These are phyloP conservation scores for Rubia occidens DNA, from an alignment of 305 asterid genomes.

Conservation along the genomic window DNA sequence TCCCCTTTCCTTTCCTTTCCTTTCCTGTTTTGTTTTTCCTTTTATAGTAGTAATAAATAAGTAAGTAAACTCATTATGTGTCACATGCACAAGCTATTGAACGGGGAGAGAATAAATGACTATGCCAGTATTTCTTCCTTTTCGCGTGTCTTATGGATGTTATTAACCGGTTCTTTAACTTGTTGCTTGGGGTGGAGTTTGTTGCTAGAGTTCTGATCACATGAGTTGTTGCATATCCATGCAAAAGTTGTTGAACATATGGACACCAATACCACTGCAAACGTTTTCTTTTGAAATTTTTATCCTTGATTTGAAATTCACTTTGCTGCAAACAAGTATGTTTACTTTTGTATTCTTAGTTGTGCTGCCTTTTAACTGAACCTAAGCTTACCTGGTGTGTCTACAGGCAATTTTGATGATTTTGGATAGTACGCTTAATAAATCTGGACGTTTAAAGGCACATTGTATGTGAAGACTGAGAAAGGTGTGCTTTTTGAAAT, in stretches of 20 bases:
- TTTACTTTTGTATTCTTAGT: not conserved
- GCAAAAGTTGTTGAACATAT: not conserved
- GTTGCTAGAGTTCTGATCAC: not conserved
- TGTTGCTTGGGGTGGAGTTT: too few species aligned
- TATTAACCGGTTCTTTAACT: too few species aligned
- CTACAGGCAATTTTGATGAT: conserved; percentile 65
- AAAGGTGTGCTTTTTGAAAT: conserved; percentile 69
- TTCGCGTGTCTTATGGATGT: not conserved
- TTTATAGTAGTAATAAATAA: too few species aligned
- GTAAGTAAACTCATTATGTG: not conserved
- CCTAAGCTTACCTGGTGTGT: conserved; percentile 5
- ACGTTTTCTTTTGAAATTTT: too few species aligned
- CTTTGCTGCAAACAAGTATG: not conserved
- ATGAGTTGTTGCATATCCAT: not conserved
- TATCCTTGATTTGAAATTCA: not conserved
- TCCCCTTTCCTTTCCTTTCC: not conserved
- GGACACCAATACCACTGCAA: too few species aligned
- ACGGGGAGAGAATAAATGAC: too few species aligned
- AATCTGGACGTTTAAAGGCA: conserved; percentile 69
- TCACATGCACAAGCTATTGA: too few species aligned
- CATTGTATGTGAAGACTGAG: conserved; percentile 74
- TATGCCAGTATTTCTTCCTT: conserved; percentile 20
- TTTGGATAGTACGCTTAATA: conserved; percentile 76
- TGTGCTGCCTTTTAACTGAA: not conserved
- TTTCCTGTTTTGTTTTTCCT: not conserved